Percentiles rank a stretch among this genome's conserved stretches.
These are phyloP conservation scores for Basipetospora sp. DNA, from an alignment of 2,329 filamentous ascomycete species.

Conservation along the genomic window DNA sequence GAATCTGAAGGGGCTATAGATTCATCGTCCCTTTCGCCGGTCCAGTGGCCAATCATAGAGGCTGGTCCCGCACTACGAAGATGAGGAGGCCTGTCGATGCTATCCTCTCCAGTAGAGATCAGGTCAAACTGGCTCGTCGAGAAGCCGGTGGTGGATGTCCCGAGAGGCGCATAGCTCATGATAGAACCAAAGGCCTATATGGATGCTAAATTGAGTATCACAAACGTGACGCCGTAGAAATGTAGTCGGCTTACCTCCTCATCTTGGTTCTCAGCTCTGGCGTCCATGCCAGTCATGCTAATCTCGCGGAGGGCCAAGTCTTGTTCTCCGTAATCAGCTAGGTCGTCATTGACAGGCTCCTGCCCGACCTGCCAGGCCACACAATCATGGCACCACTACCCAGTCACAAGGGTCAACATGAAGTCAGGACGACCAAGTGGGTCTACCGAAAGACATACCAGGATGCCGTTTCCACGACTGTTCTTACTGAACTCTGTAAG, in stretches of 20 bases:
- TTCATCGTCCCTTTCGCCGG: background rate
- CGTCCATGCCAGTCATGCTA: too few relatives aligned
- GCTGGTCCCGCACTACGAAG: background rate
- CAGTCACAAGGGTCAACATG: background rate
- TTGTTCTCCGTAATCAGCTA: background rate
- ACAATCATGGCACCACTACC: conserved; percentile 21
- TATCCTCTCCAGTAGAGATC: background rate
- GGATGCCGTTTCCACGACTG: conserved; percentile 14
- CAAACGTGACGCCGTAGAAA: too few relatives aligned
- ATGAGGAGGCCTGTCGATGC: conserved; percentile 1
- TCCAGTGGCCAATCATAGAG: background rate
- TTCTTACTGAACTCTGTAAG: conserved; percentile 18
- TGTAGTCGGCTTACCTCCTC: too few relatives aligned
- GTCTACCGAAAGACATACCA: conserved; percentile 16
- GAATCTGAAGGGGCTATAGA: background rate
- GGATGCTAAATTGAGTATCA: too few relatives aligned
- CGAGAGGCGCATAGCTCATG: too few relatives aligned
- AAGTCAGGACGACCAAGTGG: too few relatives aligned
- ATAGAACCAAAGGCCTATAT: too few relatives aligned
- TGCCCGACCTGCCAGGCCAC: conserved; percentile 22
- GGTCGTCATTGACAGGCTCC: conserved; percentile 14
- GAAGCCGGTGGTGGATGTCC: background rate
- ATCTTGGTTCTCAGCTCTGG: too few relatives aligned
- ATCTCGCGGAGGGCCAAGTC: background rate
- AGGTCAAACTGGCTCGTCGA: background rate